Evolutionary conservation across 768 basidiomycete genomes (phyloP).

Genomic region (Tricholoma furcatifolium): DNA sequence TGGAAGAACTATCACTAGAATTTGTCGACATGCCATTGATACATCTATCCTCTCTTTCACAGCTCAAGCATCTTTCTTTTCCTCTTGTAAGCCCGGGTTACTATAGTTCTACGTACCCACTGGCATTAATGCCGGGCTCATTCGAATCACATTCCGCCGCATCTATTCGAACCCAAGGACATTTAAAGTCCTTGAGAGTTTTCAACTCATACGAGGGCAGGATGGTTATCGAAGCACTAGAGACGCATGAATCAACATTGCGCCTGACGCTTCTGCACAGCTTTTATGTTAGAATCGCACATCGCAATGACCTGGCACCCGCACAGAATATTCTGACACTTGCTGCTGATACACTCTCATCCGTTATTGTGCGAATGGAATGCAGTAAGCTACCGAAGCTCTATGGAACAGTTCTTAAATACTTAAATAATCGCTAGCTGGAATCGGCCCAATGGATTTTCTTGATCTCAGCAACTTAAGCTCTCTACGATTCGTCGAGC

Average conservation of each 20-base stretch:
- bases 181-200: not conserved
- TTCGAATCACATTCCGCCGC: not conserved
- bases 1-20: conserved; percentile 2
- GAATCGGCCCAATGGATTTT: too few species aligned
- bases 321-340: not conserved
- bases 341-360: not conserved
- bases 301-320: not conserved
- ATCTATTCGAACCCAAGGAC: not conserved
- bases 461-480: not conserved
- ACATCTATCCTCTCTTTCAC: not conserved
- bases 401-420: not conserved
- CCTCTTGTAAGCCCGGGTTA: not conserved
- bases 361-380: not conserved
- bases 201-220: not conserved
- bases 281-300: not conserved
- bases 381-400: not conserved
- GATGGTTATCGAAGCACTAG: not conserved
- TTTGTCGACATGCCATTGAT: not conserved
- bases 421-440: not conserved
- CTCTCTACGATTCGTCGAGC: not conserved
- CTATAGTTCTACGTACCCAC: not conserved
- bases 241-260: not conserved
- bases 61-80: not conserved
- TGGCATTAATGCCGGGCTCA: not conserved
- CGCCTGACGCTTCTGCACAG: not conserved